phyloP scores from a whole-genome alignment of 1,284 basidiomycete species.

The Pseudozyma flocculosa region DNA sequence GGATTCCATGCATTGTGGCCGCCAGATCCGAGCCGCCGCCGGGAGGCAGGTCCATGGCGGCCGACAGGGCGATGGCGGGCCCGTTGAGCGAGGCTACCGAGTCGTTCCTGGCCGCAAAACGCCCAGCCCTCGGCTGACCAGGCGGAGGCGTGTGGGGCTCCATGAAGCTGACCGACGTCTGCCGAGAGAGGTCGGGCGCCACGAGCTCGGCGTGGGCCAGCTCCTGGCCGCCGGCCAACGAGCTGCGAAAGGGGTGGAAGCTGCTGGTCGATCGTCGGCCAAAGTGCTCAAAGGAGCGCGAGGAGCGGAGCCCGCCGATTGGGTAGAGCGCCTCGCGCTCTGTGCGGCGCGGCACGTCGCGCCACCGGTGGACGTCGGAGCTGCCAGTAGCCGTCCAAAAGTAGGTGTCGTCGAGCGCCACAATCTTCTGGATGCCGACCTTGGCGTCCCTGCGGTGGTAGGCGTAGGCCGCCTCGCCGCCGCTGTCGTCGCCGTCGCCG shows the following conservation, averaged over 20 bases:
- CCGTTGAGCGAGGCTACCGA: not conserved
- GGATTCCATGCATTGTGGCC: conserved; percentile 67
- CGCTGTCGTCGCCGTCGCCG: conserved; percentile 5
- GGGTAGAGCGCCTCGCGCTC: conserved; percentile 41
- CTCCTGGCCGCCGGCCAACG: conserved; percentile 15
- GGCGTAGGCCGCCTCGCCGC: conserved; percentile 1
- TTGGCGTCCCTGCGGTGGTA: conserved; percentile 59
- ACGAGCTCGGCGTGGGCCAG: conserved; percentile 20
- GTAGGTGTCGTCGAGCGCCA: conserved; percentile 78
- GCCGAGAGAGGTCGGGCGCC: conserved; percentile 5
- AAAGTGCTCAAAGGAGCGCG: not conserved
- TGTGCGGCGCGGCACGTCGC: conserved; percentile 60
- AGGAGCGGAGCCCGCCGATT: conserved; percentile 6
- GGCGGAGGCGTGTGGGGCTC: conserved; percentile 8
- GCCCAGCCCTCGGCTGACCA: not conserved
- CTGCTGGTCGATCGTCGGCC: not conserved
- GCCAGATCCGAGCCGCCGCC: conserved; percentile 6
- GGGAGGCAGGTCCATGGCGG: conserved; percentile 26
- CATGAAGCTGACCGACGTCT: conserved; percentile 30
- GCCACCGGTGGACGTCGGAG: conserved; percentile 81
- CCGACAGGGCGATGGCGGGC: conserved; percentile 13
- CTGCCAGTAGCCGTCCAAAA: conserved; percentile 88
- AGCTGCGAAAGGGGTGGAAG: conserved; percentile 2
- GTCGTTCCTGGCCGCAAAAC: not conserved
- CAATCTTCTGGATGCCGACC: conserved; percentile 77